Conservation (phyloP, 2,329 filamentous ascomycete species). For the Aureobasidium sp. region DNA sequence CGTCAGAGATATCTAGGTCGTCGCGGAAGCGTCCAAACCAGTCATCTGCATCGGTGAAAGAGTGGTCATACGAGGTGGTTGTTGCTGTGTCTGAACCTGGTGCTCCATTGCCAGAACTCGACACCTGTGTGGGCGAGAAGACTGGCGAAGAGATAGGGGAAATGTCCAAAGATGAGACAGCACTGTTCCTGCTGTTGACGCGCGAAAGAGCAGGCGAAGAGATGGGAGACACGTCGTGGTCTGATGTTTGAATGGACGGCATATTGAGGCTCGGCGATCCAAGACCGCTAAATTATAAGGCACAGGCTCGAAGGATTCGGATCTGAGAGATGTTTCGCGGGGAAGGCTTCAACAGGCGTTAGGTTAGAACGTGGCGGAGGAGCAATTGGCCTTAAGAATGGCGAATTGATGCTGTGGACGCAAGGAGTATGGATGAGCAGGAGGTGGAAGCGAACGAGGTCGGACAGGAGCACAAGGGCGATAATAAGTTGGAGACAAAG, state of each 20-base stretch:
- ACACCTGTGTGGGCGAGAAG: slow-evolving; percentile 9
- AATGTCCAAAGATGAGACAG: slow-evolving; percentile 8
- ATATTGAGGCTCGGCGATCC: slow-evolving; percentile 4
- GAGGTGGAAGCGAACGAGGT: background rate
- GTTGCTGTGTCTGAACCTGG: slow-evolving; percentile 8
- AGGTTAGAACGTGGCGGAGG: background rate
- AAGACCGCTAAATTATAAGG: slow-evolving; percentile 6
- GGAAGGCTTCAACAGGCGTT: background rate
- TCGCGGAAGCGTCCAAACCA: slow-evolving; percentile 30
- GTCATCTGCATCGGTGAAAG: slow-evolving; percentile 24
- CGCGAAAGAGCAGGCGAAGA: slow-evolving; percentile 12
- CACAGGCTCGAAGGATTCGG: slow-evolving; percentile 9
- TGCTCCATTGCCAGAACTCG: background rate
- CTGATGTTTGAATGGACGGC: background rate
- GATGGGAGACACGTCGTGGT: slow-evolving; percentile 13
- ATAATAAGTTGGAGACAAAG: slow-evolving; percentile 13
- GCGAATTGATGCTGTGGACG: background rate
- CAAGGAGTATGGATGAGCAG: background rate
- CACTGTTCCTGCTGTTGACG: slow-evolving; percentile 10
- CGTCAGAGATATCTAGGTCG: slow-evolving; percentile 26
- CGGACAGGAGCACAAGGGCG: slow-evolving; percentile 8
- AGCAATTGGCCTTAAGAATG: background rate
- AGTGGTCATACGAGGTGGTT: background rate
- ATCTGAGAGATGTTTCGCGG: slow-evolving; percentile 1
- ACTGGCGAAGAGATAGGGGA: slow-evolving; percentile 10